phyloP scores from a whole-genome alignment of 208 protist genomes.

The Trypanosoma scelopori region DNA sequence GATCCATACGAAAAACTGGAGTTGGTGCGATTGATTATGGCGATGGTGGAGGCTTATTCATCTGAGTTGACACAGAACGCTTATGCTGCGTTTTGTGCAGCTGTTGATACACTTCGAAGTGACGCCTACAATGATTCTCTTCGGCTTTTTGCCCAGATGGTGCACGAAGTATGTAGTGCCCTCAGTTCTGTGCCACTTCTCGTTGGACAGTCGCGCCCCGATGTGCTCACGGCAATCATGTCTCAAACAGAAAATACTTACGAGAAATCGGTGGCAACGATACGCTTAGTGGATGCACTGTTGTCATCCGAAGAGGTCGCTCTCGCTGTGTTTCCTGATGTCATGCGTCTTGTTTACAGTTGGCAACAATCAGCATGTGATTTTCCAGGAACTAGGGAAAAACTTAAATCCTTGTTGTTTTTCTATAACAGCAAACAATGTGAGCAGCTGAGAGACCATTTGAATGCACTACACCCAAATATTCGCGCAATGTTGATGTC shows the following conservation, averaged over 20 bases:
- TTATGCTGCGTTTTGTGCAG: constrained; percentile 35
- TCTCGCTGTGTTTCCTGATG: constrained; percentile 30
- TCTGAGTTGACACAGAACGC: constrained; percentile 18
- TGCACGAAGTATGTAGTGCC: constrained; percentile 56
- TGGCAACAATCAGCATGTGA: constrained; percentile 54
- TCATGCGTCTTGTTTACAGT: constrained; percentile 67
- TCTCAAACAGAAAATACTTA: constrained; percentile 52
- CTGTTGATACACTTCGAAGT: constrained; percentile 54
- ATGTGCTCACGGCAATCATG: constrained; percentile 56
- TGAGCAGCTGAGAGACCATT: constrained; percentile 25
- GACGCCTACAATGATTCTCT: constrained; percentile 76
- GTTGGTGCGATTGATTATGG: constrained; percentile 36
- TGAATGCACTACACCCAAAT: constrained; percentile 26
- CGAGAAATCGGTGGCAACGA: constrained; percentile 79
- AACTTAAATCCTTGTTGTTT: constrained; percentile 32
- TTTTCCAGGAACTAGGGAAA: constrained; percentile 50
- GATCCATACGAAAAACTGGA: constrained; percentile 48
- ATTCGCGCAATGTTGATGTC: constrained; percentile 34
- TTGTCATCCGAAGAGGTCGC: constrained; percentile 37
- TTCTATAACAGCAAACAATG: constrained; percentile 24
- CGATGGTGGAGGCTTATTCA: constrained; percentile 29
- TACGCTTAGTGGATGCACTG: constrained; percentile 54
- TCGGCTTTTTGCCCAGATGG: constrained; percentile 65
- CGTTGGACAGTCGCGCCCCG: constrained; percentile 40
- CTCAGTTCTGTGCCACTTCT: constrained; percentile 34